These are phyloP conservation scores for Plasmopara halstedii DNA, from an alignment of 352 stramenopile species.

Conservation along the genomic window DNA sequence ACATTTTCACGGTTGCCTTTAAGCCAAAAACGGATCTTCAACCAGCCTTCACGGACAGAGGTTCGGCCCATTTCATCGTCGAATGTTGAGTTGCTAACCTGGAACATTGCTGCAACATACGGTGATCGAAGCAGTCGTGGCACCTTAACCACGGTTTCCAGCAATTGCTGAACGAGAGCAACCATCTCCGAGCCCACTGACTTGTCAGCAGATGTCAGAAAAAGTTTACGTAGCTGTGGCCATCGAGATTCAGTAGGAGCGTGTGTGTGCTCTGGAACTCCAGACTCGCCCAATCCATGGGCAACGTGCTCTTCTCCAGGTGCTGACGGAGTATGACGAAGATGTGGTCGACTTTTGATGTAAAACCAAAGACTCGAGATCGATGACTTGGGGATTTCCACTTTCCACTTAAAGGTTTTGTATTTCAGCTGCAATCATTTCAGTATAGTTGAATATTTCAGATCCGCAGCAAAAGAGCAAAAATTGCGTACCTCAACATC, in stretches of 20 bases:
- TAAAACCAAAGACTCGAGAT: conserved; percentile 83
- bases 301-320: conserved; percentile 13
- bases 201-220: conserved; percentile 69
- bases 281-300: conserved; percentile 15
- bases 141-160: conserved; percentile 61
- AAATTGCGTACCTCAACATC: conserved; percentile 54
- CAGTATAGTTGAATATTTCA: background rate
- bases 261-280: conserved; percentile 15
- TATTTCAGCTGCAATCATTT: conserved; percentile 44
- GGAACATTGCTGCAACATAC: conserved; percentile 70
- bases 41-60: conserved; percentile 73
- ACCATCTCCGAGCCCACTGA: conserved; percentile 72
- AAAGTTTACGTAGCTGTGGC: conserved; percentile 73
- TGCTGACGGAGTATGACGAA: conserved; percentile 30
- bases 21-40: conserved; percentile 77
- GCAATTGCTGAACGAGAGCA: conserved; percentile 60
- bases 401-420: conserved; percentile 72
- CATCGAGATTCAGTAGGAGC: conserved; percentile 20
- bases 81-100: conserved; percentile 81
- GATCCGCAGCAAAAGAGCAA: background rate
- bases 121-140: conserved; percentile 54
- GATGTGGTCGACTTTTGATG: conserved; percentile 73
- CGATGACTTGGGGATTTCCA: conserved; percentile 78
- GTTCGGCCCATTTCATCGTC: conserved; percentile 77
- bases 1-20: conserved; percentile 83